Evolutionary conservation across 306 rosid species (phyloP), one percentile per base, ranked within the genome.

Genomic region (Cyamopsis tetragonoloba): DNA sequence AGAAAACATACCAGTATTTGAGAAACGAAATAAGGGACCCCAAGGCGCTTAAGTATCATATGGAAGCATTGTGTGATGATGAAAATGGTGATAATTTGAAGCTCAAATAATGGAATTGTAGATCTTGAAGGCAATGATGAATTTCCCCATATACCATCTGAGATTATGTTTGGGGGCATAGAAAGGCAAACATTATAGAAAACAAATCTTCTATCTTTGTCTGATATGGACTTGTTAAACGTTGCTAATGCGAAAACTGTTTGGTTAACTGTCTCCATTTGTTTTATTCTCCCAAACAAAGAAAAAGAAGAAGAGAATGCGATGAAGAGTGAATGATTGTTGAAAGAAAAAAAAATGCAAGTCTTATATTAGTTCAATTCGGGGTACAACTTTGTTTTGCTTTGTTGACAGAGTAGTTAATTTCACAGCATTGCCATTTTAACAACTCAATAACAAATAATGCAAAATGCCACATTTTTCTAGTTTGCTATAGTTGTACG

Each of bases 1-100:
- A 42, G n/a, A 7, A n/a, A n/a, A 7, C 30, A n/a, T 77, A 84
- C 89, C 72, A 80, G 10, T 14, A 84, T 13, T 49, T 84, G 86
- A 3, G 84, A 60, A 73, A 82, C 28, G 24, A 82, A 31, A 71
- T 58, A 80, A 42, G 96, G 81, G 44, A 82, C 1, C 6, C 85
- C 83, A 1, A 76, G 31, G 1, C 68, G 80, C 68, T 79, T 80
- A 9, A 89, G 78, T 3, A 76, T 0, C 28, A 49, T 26, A 79
- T 86, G 86, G 14, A 55, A 22, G 50, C 66, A 20, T 4, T 69
- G 82, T 0, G 83, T 73, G 19, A 67, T 3, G 23, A 19, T 1
- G 65, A 83, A 84, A 17, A 86, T 71, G 3, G 74, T 2, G 13
- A 63, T 1, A 39, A 86, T 78, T 57, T 82, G 87, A 15, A 76